Percentiles rank a stretch among this genome's conserved stretches.
These are phyloP conservation scores for Didymella arachidicola DNA, from an alignment of 2,329 filamentous ascomycete genomes.

Conservation along the genomic window DNA sequence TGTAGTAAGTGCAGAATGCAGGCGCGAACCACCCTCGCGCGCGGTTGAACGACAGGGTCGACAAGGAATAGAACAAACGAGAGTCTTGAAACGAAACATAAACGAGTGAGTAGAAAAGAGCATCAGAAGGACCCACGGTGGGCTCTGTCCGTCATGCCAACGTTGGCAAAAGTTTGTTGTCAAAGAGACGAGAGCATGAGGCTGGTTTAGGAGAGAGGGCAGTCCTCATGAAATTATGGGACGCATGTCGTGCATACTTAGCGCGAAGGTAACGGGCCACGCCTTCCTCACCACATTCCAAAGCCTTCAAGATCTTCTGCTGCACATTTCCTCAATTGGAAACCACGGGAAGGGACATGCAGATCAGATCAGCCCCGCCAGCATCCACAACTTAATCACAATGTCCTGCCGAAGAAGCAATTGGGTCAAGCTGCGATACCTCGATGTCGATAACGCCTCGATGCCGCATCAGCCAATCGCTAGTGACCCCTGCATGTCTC, in stretches of 20 bases:
- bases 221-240: slow-evolving; percentile 27
- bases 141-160: slow-evolving; percentile 43
- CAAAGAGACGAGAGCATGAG: slow-evolving; percentile 32
- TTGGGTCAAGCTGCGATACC: slow-evolving; percentile 2
- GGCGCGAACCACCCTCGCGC: slow-evolving; percentile 42
- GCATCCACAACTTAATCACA: not conserved
- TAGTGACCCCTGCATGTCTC: slow-evolving; percentile 22
- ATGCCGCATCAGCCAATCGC: slow-evolving; percentile 21
- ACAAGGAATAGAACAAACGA: slow-evolving; percentile 41
- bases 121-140: slow-evolving; percentile 39
- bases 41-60: slow-evolving; percentile 38
- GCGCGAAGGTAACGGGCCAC: slow-evolving; percentile 18
- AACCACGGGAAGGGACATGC: not conserved
- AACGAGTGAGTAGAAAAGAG: slow-evolving; percentile 39
- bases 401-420: not conserved
- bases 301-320: slow-evolving; percentile 14
- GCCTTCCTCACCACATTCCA: slow-evolving; percentile 18
- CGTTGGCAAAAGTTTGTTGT: slow-evolving; percentile 32
- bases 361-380: not conserved
- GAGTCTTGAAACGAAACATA: slow-evolving; percentile 41
- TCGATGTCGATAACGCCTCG: slow-evolving; percentile 20
- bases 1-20: slow-evolving; percentile 41
- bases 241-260: slow-evolving; percentile 24
- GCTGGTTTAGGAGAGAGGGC: slow-evolving; percentile 32
- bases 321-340: slow-evolving; percentile 16